These are phyloP conservation scores for Trichoderma orchidacearum DNA, from an alignment of 495 filamentous ascomycete species.

Conservation along the genomic window DNA sequence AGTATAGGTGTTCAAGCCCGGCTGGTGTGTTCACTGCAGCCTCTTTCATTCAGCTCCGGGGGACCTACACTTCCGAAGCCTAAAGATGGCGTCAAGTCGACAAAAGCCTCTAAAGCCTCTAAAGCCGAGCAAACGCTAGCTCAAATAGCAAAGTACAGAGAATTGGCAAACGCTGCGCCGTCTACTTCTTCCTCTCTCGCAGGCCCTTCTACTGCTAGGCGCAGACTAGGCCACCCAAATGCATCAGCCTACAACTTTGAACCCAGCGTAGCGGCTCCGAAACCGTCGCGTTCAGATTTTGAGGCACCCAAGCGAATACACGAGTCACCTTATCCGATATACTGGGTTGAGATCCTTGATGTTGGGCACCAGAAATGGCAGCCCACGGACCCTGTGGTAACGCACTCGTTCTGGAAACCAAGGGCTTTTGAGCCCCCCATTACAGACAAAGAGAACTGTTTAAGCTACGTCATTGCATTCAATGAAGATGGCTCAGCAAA, in stretches of 20 bases:
- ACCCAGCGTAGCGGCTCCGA: constrained; percentile 7
- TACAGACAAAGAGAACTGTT: constrained; percentile 52
- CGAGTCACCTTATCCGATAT: constrained; percentile 66
- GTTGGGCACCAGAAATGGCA: constrained; percentile 79
- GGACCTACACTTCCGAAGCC: constrained; percentile 34
- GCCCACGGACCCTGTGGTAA: constrained; percentile 74
- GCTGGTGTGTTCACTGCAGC: constrained; percentile 84
- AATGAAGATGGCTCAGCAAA: constrained; percentile 55
- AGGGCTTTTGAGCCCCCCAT: constrained; percentile 64
- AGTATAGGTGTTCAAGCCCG: constrained; percentile 67
- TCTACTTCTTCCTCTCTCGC: constrained; percentile 8
- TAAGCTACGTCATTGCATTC: constrained; percentile 80
- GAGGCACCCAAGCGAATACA: constrained; percentile 25
- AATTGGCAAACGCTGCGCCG: constrained; percentile 6
- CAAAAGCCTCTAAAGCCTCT: constrained; percentile 10
- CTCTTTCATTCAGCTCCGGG: constrained; percentile 55
- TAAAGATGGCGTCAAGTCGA: constrained; percentile 9
- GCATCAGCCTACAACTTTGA: constrained; percentile 24
- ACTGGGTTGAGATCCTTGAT: constrained; percentile 90
- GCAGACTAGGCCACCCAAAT: constrained; percentile 27
- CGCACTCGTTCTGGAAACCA: constrained; percentile 58
- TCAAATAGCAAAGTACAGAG: constrained; percentile 18
- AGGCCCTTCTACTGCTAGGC: constrained; percentile 8
- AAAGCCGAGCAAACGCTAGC: constrained; percentile 17
- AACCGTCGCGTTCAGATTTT: constrained; percentile 9